These are phyloP conservation scores for Boechera divaricarpa DNA, from an alignment of 345 rosid genomes.

Conservation along the genomic window DNA sequence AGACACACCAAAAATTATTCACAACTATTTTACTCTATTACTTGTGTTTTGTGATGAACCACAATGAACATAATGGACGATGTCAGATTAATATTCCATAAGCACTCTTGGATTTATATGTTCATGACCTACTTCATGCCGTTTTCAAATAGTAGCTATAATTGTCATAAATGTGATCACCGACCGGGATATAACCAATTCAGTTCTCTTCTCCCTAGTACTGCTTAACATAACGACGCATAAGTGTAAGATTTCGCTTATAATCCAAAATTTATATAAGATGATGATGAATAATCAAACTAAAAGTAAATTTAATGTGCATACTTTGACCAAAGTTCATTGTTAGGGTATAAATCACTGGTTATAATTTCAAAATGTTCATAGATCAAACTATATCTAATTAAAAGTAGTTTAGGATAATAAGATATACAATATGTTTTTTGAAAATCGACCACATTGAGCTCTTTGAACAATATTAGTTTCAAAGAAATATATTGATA, in stretches of 20 bases:
- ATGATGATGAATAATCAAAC: too few species aligned
- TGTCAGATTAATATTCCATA: neutral
- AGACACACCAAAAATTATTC: neutral
- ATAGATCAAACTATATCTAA: too few species aligned
- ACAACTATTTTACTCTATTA: neutral
- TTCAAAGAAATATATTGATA: too few species aligned
- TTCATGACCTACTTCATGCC: neutral
- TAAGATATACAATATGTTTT: too few species aligned
- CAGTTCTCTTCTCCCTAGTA: neutral
- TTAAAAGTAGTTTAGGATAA: too few species aligned
- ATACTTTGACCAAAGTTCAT: too few species aligned
- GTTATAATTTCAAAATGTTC: too few species aligned
- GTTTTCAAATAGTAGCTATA: neutral
- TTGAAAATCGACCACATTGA: too few species aligned
- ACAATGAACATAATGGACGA: neutral
- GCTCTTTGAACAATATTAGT: too few species aligned
- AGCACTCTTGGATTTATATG: neutral
- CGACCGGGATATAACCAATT: neutral
- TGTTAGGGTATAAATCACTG: too few species aligned
- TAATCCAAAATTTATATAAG: neutral
- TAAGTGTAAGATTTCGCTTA: neutral
- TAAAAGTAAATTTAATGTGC: too few species aligned
- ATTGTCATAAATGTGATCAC: neutral
- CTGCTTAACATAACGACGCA: neutral
- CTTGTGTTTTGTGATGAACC: slow-evolving; percentile 16